Base-by-base conservation (phyloP, 1,284 basidiomycete genomes). In the Microbotryomycetes sp. region DNA sequence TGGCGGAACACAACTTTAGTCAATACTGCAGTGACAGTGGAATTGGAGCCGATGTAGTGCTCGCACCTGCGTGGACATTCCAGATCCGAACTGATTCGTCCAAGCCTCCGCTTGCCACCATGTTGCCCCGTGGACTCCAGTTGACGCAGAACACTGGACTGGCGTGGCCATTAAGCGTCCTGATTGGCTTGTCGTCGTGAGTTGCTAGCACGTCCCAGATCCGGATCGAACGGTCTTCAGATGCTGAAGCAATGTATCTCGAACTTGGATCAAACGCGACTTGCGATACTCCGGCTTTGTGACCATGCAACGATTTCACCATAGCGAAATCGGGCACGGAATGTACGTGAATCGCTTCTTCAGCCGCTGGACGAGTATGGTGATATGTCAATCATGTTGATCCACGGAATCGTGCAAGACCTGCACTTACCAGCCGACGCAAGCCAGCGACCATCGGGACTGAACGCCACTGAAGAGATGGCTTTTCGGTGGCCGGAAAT, bases 41-140 rank as follows among this genome's bases (percentile, higher is more conserved):
- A 55, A 45, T 26, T 9, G 19, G 54, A 47, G 23, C 23, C 60
- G 14, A n/a, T 32, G 53, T 46, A 46, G 19, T 25, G 2, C 25
- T 62, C 78, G n/a, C 65, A 88, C 89, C 89, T 81, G 85, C 80
- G 31, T 86, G 84, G n/a, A 94, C 85, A 74, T 97, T 92, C 94
- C 94, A 98, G 3, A 97, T 81, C 46, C 91, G 83, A 7, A 97
- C 89, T 12, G 89, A 91, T 79, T 98, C 94, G 71, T 98, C 94
- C 71, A 90, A 94, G 1, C 88, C 87, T 16, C 93, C 94, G 26
- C 89, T 93, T 14, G 88, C 93, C 36, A 97, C 79, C 32, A 98
- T 78, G 73, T 92, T 94, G 0, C 87, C 87, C 66, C 85, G 83
- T 0, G 90, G 92, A 70, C 89, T 92, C 77, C 88, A 97, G 67